phyloP scores from a whole-genome alignment of 805 yeast species.

The Priceomyces medius region DNA sequence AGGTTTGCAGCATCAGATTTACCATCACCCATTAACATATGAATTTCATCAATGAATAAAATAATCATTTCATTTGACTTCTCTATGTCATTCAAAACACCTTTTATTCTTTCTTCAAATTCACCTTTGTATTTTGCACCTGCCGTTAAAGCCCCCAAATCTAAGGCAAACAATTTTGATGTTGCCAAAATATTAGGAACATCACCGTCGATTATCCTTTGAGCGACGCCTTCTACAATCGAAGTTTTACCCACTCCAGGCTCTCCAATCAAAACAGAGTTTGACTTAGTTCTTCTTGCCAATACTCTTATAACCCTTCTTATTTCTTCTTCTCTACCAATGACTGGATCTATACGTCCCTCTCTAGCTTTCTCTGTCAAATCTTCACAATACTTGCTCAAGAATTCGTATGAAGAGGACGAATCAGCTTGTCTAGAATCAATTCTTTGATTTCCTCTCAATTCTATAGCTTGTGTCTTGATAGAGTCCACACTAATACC shows the following conservation, averaged over 20 bases:
- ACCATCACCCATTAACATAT: conserved; percentile 99
- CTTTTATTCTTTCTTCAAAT: conserved; percentile 96
- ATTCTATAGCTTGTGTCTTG: conserved; percentile 70
- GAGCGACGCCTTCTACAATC: conserved; percentile 98
- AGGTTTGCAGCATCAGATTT: conserved; percentile 96
- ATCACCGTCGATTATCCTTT: conserved; percentile 91
- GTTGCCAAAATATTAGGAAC: conserved; percentile 85
- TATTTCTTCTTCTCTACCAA: conserved; percentile 98
- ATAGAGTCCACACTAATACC: conserved; percentile 67
- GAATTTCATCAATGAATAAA: conserved; percentile 94
- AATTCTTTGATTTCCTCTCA: conserved; percentile 88
- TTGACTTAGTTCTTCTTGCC: conserved; percentile 96
- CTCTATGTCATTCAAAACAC: conserved; percentile 91
- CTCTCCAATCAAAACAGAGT: conserved; percentile 95
- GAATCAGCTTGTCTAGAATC: conserved; percentile 95
- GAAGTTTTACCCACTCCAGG: conserved; percentile 99
- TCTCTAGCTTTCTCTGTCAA: conserved; percentile 90
- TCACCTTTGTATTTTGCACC: conserved; percentile 99
- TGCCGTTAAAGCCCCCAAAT: conserved; percentile 94
- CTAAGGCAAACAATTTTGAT: conserved; percentile 81
- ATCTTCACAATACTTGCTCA: conserved; percentile 88
- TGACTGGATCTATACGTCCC: conserved; percentile 96
- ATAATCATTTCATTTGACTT: conserved; percentile 82
- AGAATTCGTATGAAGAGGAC: conserved; percentile 76
- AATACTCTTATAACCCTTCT: conserved; percentile 91